Evolutionary conservation across 352 stramenopile species (phyloP).

Genomic region (Pythium rhizo-oryzae): DNA sequence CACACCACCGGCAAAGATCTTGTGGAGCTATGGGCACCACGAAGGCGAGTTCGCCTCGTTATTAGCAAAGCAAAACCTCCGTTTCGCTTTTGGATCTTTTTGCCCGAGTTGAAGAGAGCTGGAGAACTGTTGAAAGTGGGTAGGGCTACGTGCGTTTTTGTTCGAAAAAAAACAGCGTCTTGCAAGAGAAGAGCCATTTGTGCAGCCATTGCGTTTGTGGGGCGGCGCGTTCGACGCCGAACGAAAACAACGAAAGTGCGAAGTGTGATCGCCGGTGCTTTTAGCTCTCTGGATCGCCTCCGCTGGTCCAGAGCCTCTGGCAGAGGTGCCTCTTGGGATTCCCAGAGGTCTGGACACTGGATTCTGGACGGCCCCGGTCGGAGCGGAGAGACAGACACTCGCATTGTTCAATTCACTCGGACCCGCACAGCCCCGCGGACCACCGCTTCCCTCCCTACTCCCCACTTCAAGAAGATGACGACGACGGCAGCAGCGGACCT

Average conservation of each 20-base stretch:
- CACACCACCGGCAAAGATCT: no score
- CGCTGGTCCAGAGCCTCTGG: no score
- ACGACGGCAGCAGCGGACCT: constrained; percentile 5
- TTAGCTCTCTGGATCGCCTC: not conserved
- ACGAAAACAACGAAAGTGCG: not conserved
- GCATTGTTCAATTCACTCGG: constrained; percentile 11
- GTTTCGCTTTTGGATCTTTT: not conserved
- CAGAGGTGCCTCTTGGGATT: not conserved
- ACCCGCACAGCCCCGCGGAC: not conserved
- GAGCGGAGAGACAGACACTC: not conserved
- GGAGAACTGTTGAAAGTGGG: not conserved
- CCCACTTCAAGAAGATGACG: not conserved
- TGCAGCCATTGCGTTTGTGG: not conserved
- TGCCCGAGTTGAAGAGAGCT: not conserved
- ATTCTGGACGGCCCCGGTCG: no score
- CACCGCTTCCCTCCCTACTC: not conserved
- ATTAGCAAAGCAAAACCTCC: no score
- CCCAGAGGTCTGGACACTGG: no score
- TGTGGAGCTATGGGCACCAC: no score
- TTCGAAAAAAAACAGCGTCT: not conserved
- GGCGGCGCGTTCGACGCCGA: not conserved
- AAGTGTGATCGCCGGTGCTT: not conserved
- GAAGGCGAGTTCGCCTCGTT: no score
- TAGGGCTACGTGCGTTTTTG: not conserved
- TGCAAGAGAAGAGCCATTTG: not conserved